These are phyloP conservation scores for Termitomyces sp. DNA, from an alignment of 1,284 basidiomycete genomes.

Conservation along the genomic window DNA sequence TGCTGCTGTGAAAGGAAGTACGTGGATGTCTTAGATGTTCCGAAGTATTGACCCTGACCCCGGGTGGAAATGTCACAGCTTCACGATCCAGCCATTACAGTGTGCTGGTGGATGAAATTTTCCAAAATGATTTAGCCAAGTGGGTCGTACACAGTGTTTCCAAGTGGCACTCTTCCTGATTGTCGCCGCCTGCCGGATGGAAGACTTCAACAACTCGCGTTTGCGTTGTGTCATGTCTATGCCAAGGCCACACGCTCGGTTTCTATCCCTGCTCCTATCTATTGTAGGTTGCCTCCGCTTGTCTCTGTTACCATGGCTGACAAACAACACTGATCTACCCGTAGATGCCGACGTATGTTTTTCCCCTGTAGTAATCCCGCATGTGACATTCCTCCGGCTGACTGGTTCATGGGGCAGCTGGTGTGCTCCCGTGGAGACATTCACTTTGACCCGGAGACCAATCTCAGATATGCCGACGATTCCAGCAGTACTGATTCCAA, in stretches of 20 bases:
- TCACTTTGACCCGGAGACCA: slow-evolving; percentile 12
- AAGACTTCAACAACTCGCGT: slow-evolving; percentile 14
- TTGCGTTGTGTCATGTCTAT: slow-evolving; percentile 16
- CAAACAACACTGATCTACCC: not conserved
- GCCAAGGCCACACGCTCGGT: slow-evolving; percentile 15
- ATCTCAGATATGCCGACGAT: slow-evolving; percentile 12
- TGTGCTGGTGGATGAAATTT: slow-evolving; percentile 13
- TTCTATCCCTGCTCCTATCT: slow-evolving; percentile 15
- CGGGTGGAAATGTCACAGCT: slow-evolving; percentile 1
- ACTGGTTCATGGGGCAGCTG: slow-evolving; percentile 5
- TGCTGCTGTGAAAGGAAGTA: slow-evolving; percentile 16
- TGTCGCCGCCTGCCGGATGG: slow-evolving; percentile 1
- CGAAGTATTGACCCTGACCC: not conserved
- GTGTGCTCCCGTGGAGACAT: slow-evolving; percentile 16
- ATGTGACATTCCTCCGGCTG: slow-evolving; percentile 3
- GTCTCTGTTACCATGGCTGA: slow-evolving; percentile 2
- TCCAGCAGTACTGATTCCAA: slow-evolving; percentile 3
- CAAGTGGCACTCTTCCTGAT: slow-evolving; percentile 2
- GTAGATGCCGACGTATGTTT: slow-evolving; percentile 15
- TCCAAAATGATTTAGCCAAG: slow-evolving; percentile 8
- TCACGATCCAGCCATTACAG: slow-evolving; percentile 16
- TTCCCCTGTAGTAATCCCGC: not conserved
- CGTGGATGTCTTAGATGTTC: not conserved
- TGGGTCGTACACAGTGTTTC: slow-evolving; percentile 5
- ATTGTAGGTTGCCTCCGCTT: slow-evolving; percentile 8